Evolutionary conservation across 2,329 filamentous ascomycete species (phyloP).

Genomic region (Ophiocordyceps camponoti-leonardi): DNA sequence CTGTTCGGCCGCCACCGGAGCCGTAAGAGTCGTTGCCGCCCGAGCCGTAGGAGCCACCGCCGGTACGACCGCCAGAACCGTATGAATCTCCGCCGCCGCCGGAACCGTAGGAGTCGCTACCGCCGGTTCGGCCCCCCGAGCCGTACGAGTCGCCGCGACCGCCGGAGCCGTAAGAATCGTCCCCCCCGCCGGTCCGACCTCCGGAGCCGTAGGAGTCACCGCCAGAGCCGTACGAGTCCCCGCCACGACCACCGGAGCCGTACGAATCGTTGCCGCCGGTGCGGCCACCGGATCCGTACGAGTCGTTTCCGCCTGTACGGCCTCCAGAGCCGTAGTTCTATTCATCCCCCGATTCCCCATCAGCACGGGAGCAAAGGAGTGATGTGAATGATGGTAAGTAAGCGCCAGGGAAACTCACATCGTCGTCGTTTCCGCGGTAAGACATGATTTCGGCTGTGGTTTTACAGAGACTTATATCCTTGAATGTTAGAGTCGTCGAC

Average conservation of each 20-base stretch:
- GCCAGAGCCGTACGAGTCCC: conserved; percentile 3
- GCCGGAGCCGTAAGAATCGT: conserved; percentile 1
- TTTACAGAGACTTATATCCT: too few relatives aligned
- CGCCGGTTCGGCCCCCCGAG: conserved; percentile 1
- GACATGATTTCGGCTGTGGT: conserved; percentile 30
- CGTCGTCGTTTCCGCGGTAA: conserved; percentile 26
- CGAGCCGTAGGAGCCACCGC: neutral
- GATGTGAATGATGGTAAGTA: too few relatives aligned
- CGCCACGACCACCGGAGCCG: conserved; percentile 5
- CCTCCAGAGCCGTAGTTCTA: neutral
- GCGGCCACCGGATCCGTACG: conserved; percentile 8
- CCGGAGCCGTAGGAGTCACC: conserved; percentile 4
- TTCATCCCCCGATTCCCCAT: too few relatives aligned
- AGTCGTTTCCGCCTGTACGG: conserved; percentile 2
- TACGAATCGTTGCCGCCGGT: conserved; percentile 6
- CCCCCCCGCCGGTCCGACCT: neutral
- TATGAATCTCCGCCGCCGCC: conserved; percentile 7
- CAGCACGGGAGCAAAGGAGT: too few relatives aligned
- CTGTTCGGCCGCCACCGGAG: conserved; percentile 4
- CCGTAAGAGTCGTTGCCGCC: conserved; percentile 3
- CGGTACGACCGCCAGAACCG: conserved; percentile 3
- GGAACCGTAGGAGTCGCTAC: conserved; percentile 3
- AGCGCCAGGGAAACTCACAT: conserved; percentile 13
- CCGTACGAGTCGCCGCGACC: conserved; percentile 1
- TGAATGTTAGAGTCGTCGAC: too few relatives aligned